Conservation (phyloP, 2,329 filamentous ascomycete species). For the Alternaria sp. region DNA sequence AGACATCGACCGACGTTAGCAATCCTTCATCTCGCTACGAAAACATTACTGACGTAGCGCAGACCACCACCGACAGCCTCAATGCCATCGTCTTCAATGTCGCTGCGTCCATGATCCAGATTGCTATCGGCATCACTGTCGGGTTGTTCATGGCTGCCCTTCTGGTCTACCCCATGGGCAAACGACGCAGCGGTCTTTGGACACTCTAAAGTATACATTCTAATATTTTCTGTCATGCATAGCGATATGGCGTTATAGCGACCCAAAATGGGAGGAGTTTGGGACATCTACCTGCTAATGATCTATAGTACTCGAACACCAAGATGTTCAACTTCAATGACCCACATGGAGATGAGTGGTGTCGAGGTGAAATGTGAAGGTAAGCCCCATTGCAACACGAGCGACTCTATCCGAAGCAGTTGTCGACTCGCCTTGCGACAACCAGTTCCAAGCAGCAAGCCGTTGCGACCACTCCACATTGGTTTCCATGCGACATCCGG, state of each 20-base stretch:
- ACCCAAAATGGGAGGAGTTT: conserved; percentile 13
- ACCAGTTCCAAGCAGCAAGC: background rate
- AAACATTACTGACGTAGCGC: conserved; percentile 3
- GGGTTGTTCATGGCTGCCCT: conserved; percentile 57
- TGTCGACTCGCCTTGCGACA: conserved; percentile 9
- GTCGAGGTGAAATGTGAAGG: conserved; percentile 24
- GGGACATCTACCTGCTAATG: conserved; percentile 22
- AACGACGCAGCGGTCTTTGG: conserved; percentile 51
- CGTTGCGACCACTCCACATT: background rate
- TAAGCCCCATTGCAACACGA: conserved; percentile 18
- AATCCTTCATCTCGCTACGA: background rate
- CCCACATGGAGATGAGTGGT: conserved; percentile 20
- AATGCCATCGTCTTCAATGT: conserved; percentile 50
- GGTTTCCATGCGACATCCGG: background rate
- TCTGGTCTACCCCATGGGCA: conserved; percentile 58
- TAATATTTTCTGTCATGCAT: conserved; percentile 17
- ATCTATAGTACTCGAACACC: conserved; percentile 22
- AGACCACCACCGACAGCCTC: conserved; percentile 28
- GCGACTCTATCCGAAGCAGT: conserved; percentile 8
- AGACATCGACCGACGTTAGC: conserved; percentile 25
- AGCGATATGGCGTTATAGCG: conserved; percentile 26
- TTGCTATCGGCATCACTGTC: conserved; percentile 60
- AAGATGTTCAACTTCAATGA: conserved; percentile 11
- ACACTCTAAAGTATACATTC: conserved; percentile 36
- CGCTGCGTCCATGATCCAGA: conserved; percentile 56